phyloP scores from a whole-genome alignment of 257 asterid genomes.

The Solanum chmielewskii region DNA sequence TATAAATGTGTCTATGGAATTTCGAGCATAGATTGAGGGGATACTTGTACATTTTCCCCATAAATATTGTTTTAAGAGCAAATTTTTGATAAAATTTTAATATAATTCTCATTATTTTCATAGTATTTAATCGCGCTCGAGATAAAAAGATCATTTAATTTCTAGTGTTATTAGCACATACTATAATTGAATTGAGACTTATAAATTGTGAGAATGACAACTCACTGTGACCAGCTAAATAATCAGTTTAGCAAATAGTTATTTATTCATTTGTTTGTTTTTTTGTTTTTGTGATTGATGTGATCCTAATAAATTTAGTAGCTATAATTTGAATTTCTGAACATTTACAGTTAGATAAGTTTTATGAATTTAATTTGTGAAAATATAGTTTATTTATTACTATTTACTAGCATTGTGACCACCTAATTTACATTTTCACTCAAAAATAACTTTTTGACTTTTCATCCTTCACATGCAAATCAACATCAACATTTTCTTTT shows the following conservation, averaged over 20 bases:
- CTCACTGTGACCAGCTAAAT: background rate
- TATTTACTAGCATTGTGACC: background rate
- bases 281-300: background rate
- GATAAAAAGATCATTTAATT: background rate
- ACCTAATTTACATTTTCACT: background rate
- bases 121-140: background rate
- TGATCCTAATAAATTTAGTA: background rate
- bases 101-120: no score
- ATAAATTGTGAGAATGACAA: background rate
- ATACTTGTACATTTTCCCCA: rapidly evolving
- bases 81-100: no score
- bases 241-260: background rate
- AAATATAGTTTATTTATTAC: background rate
- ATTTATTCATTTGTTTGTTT: background rate
- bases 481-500: background rate
- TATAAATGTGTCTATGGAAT: no score
- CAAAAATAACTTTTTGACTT: background rate
- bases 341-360: background rate
- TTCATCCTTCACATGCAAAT: background rate
- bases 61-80: no score
- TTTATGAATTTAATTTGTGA: background rate
- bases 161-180: background rate
- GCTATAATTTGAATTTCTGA: background rate
- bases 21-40: no score
- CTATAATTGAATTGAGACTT: background rate